Evolutionary conservation across 176 grass and related monocot species (phyloP).

Genomic region (Carex pumila): DNA sequence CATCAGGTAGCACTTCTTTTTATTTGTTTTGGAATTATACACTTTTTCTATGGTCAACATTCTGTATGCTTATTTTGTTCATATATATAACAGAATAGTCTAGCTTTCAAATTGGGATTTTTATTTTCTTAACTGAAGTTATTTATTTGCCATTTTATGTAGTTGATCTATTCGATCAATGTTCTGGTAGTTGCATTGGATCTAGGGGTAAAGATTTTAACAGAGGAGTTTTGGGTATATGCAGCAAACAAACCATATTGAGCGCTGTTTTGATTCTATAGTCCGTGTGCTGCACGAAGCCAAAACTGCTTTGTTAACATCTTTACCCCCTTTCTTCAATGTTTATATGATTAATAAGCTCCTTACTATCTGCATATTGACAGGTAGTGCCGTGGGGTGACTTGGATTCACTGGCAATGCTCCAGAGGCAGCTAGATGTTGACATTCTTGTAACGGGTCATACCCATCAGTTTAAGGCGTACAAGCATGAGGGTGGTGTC

Average conservation of each 20-base stretch:
- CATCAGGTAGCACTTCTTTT: conserved; percentile 63
- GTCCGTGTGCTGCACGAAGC: too few species aligned
- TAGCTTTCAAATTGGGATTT: neutral
- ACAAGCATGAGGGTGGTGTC: conserved; percentile 93
- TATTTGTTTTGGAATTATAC: neutral
- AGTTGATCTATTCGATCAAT: neutral
- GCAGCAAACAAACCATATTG: too few species aligned
- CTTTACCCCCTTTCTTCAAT: neutral
- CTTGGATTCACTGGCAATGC: conserved; percentile 92
- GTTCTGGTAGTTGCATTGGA: neutral
- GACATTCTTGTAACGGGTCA: conserved; percentile 98
- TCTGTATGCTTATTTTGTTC: neutral
- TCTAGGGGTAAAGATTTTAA: neutral
- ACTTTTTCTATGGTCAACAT: conserved; percentile 11
- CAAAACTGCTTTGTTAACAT: too few species aligned
- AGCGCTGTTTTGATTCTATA: too few species aligned
- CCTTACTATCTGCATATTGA: conserved; percentile 10
- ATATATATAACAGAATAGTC: neutral
- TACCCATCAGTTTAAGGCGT: conserved; percentile 92
- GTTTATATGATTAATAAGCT: neutral
- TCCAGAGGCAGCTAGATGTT: conserved; percentile 89
- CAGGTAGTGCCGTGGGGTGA: conserved; percentile 97
- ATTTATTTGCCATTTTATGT: neutral
- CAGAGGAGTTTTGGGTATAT: too few species aligned
- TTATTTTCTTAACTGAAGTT: neutral